Conservation (phyloP, 192 early-diverging fungal genomes). For the Radiomyces spectabilis region DNA sequence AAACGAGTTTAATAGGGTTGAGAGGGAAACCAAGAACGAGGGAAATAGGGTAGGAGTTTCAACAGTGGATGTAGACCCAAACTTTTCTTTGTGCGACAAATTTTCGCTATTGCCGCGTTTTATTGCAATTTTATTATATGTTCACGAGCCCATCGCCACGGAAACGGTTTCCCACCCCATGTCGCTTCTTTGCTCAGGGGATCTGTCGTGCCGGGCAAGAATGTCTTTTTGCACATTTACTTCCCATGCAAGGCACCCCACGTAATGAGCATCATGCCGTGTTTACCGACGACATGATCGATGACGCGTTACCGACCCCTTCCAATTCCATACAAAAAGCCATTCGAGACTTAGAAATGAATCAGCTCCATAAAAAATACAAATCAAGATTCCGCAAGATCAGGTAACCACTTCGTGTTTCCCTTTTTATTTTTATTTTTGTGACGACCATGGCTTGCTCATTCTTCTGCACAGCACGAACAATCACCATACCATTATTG, state of each 20-base stretch:
- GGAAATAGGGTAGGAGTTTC: too few species aligned
- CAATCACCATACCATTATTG: too few species aligned
- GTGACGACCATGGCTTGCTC: too few species aligned
- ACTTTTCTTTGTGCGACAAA: too few species aligned
- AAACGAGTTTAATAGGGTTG: conserved; percentile 4
- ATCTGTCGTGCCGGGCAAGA: conserved; percentile 7
- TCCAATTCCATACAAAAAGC: background rate
- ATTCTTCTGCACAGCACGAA: too few species aligned
- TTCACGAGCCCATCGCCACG: too few species aligned
- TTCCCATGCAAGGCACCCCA: background rate
- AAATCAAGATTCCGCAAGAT: too few species aligned
- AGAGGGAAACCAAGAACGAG: conserved; percentile 6
- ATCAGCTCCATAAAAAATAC: background rate
- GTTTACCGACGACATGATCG: background rate
- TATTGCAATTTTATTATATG: too few species aligned
- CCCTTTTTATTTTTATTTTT: background rate
- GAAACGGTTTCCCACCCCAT: conserved; percentile 9
- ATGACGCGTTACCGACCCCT: background rate
- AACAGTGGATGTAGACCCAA: too few species aligned
- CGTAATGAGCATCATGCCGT: background rate
- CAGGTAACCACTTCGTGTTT: too few species aligned
- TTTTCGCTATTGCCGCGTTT: too few species aligned
- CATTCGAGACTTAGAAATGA: background rate
- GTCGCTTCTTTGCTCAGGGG: conserved; percentile 12
- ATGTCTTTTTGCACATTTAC: conserved; percentile 4